phyloP scores from a whole-genome alignment of 2,329 filamentous ascomycete species.

The Hortaea sp. region DNA sequence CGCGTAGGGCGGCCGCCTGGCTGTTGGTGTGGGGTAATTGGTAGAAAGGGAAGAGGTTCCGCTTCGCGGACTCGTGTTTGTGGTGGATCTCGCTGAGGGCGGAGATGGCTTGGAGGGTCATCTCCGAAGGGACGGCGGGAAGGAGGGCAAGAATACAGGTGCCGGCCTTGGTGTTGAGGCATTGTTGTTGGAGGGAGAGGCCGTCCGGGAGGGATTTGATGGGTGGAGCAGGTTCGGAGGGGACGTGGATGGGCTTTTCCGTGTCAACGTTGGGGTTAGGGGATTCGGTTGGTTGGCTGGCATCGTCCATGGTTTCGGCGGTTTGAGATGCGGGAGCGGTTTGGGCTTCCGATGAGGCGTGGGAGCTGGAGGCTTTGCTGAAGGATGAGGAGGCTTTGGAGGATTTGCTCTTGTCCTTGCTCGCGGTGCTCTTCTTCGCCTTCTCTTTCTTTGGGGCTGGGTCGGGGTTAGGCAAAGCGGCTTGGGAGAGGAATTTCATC shows the following conservation, averaged over 20 bases:
- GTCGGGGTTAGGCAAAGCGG: constrained; percentile 68
- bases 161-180: constrained; percentile 63
- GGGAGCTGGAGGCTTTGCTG: constrained; percentile 41
- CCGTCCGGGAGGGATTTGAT: constrained; percentile 57
- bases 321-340: constrained; percentile 39
- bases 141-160: constrained; percentile 76
- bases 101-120: constrained; percentile 34
- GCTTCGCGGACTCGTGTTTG: constrained; percentile 58
- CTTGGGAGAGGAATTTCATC: constrained; percentile 71
- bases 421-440: constrained; percentile 34
- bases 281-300: constrained; percentile 42
- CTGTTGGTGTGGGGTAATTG: constrained; percentile 56
- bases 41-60: constrained; percentile 74
- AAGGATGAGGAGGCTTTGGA: constrained; percentile 39
- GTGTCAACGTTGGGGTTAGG: constrained; percentile 41
- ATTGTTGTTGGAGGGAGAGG: constrained; percentile 57
- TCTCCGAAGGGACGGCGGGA: constrained; percentile 34
- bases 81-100: constrained; percentile 63
- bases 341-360: constrained; percentile 40
- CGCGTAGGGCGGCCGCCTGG: constrained; percentile 46
- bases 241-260: constrained; percentile 41
- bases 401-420: constrained; percentile 36
- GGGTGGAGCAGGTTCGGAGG: constrained; percentile 43
- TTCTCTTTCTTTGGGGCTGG: constrained; percentile 43
- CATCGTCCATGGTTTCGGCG: constrained; percentile 40